Base-by-base conservation (phyloP, 805 yeast species). In the Yamadazyma philogaea region DNA sequence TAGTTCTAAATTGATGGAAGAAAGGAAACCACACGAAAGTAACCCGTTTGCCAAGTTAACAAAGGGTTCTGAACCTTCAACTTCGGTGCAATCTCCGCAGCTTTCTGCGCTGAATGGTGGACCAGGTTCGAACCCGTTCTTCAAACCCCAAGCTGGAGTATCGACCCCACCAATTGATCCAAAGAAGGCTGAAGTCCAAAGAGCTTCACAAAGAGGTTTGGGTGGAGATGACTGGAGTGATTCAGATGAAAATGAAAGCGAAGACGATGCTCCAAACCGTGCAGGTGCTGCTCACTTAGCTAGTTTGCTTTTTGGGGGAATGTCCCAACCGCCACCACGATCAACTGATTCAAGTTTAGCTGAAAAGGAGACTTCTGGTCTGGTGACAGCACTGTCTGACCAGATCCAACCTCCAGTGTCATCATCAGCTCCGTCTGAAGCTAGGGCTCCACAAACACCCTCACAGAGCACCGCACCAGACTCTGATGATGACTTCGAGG, bases 131-230 rank as follows among this genome's bases (percentile, higher is more conserved):
- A 76, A 75, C 47, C 86, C 87, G 39, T 82, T 82, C 55, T 82
- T 82, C 59, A 79, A 78, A 53, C 76, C 79, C 6, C 44, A 49
- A 7, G 12, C 39, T 11, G 39, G 37, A 6, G 44, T 50, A 6
- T 51, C 61, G 3, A 54, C 52, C 2, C 42, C 47, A 17, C 22
- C 30, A 12, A 64, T 81, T 49, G 87, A 82, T 54, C 65, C 77
- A 0, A 70, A 70, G 47, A 78, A 79, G 46, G 78, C 84, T 21
- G 83, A 80, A 43, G 83, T 82, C 2, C 90, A 84, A 60, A 72
- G 93, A 61, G 79, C 76, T 20, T 78, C 86, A 6, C 91, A 85
- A 58, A 72, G 90, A 60, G 82, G 82, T 3, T 53, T 66, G 32
- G 63, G 64, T 7, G 62, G 56, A 20, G 69, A 64, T 30, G 80